These are phyloP conservation scores for Melanomma pulvis-pyrius DNA, from an alignment of 495 filamentous ascomycete species.

Conservation along the genomic window DNA sequence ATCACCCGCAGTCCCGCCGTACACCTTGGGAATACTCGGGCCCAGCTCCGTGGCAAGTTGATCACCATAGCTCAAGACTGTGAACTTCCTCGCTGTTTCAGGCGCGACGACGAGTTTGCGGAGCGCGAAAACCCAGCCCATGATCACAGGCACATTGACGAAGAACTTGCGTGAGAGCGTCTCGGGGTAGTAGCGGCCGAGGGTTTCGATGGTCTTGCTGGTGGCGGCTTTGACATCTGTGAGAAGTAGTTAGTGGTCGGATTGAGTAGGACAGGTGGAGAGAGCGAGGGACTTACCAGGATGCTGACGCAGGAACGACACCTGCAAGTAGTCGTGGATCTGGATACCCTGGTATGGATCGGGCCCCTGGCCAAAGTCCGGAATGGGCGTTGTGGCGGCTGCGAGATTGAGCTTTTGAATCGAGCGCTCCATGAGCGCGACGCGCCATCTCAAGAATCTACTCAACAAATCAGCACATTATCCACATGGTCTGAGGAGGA, in stretches of 20 bases:
- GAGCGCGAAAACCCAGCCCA: slow-evolving; percentile 80
- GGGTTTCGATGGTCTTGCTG: slow-evolving; percentile 75
- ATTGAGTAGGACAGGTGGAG: not conserved
- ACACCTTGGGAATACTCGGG: slow-evolving; percentile 63
- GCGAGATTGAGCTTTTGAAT: slow-evolving; percentile 68
- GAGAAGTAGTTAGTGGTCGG: not conserved
- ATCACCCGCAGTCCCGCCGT: slow-evolving; percentile 66
- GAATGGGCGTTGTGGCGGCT: slow-evolving; percentile 69
- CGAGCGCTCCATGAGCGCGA: slow-evolving; percentile 82
- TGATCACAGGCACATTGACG: slow-evolving; percentile 83
- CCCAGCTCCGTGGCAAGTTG: slow-evolving; percentile 65
- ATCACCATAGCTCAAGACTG: slow-evolving; percentile 75
- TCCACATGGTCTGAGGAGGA: not conserved
- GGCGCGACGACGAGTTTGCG: slow-evolving; percentile 78
- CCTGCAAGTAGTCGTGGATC: slow-evolving; percentile 84
- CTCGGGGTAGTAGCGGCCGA: slow-evolving; percentile 81
- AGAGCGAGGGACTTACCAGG: slow-evolving; percentile 39
- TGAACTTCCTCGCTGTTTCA: slow-evolving; percentile 84
- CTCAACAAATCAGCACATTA: not conserved
- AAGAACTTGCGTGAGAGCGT: slow-evolving; percentile 88
- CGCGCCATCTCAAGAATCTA: slow-evolving; percentile 83
- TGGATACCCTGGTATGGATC: slow-evolving; percentile 89
- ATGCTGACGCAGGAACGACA: slow-evolving; percentile 78
- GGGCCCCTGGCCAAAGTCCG: slow-evolving; percentile 60
- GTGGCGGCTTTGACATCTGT: slow-evolving; percentile 66